Base-by-base conservation (phyloP, 768 basidiomycete species). In the Ramaria sp. region DNA sequence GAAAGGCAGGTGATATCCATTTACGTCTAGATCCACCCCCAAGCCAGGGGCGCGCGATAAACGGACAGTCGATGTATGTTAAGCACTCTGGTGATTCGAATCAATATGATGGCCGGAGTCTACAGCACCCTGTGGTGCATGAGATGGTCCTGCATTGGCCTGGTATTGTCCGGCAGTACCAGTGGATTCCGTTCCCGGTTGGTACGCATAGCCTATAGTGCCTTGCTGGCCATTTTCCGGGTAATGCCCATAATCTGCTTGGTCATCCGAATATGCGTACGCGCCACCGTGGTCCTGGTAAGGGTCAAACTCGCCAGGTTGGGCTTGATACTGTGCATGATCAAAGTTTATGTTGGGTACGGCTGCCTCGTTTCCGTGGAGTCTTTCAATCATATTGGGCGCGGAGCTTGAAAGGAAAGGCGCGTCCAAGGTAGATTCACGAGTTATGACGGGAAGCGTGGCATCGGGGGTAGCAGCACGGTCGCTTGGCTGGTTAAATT, bases 171-270 rank as follows among this genome's bases (percentile, higher is more conserved):
- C 48, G 20, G 42, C n/a, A 19, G 13, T 43, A 19, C n/a, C 17
- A 22, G 7, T 22, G 17, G 11, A n/a, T 43, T 43, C 42, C 20
- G 10, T 43, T 7, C 20, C 42, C 4, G 42, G 42, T 43, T 49
- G 48, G 24, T 27, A 33, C 27, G 22, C 27, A 30, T 49, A 49
- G 2, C 11, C 48, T 30, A 49, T 49, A 22, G 24, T 58, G 58
- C 45, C 53, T 47, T 72, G 53, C 70, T 66, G 68, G 66, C 72
- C 38, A 71, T 67, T 7, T 22, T 13, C 45, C 20, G 42, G 19
- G 17, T 54, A 45, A 30, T 57, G 45, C 31, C 31, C 31, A 49
- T 57, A 50, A 33, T 49, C 47, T 13, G 45, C 46, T 7, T 49
- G 37, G 17, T 57, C 55, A 22, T 57, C 48, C 13, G 55, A 57